phyloP scores from a whole-genome alignment of 2,329 filamentous ascomycete genomes.

The Geosmithia morbida region DNA sequence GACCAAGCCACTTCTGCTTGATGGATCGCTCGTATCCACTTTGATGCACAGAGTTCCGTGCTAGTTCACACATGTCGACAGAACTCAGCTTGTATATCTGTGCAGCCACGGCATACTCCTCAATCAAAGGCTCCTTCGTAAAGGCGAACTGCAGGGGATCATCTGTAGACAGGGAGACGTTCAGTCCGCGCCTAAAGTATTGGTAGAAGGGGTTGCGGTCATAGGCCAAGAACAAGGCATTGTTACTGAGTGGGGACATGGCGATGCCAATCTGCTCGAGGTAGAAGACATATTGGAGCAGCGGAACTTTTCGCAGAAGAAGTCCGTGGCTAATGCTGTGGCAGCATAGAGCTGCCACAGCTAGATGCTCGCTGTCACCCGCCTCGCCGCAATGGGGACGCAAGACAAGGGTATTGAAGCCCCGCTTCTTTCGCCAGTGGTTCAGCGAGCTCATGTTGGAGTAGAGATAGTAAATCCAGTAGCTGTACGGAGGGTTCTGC shows the following conservation, averaged over 20 bases:
- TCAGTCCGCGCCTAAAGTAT: slow-evolving; percentile 89
- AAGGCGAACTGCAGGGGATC: slow-evolving; percentile 97
- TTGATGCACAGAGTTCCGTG: slow-evolving; percentile 89
- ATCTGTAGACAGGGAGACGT: slow-evolving; percentile 91
- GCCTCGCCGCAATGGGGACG: slow-evolving; percentile 94
- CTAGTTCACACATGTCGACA: slow-evolving; percentile 96
- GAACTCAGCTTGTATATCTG: slow-evolving; percentile 97
- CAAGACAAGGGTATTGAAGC: slow-evolving; percentile 90
- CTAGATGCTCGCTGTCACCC: slow-evolving; percentile 90
- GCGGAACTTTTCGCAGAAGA: slow-evolving; percentile 79
- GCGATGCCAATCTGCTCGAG: slow-evolving; percentile 96
- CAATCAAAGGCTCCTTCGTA: slow-evolving; percentile 93
- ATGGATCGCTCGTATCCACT: slow-evolving; percentile 83
- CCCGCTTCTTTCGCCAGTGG: slow-evolving; percentile 74
- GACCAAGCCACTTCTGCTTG: slow-evolving; percentile 85
- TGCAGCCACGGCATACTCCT: slow-evolving; percentile 94
- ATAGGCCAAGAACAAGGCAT: slow-evolving; percentile 89
- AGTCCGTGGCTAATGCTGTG: slow-evolving; percentile 96
- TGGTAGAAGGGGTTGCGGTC: slow-evolving; percentile 92
- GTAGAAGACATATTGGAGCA: slow-evolving; percentile 95
- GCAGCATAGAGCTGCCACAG: slow-evolving; percentile 79
- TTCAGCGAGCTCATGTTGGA: slow-evolving; percentile 91
- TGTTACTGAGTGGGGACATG: slow-evolving; percentile 98
- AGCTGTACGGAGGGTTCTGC: slow-evolving; percentile 95
- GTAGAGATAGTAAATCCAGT: slow-evolving; percentile 97